These are phyloP conservation scores for Trichoderma hamatum DNA, from an alignment of 2,329 filamentous ascomycete genomes.

Conservation along the genomic window DNA sequence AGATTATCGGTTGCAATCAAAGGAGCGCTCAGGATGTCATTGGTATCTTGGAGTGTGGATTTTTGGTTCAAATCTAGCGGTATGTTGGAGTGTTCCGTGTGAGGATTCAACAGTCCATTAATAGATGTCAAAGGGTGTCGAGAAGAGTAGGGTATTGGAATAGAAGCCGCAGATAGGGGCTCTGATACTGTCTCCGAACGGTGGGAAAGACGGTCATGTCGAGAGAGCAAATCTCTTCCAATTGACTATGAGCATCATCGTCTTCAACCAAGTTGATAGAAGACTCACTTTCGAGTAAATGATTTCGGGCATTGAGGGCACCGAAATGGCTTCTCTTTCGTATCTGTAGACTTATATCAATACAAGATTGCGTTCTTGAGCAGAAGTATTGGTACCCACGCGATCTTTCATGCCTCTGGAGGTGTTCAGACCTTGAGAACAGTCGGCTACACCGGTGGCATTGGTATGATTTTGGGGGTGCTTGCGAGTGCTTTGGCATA, in stretches of 20 bases:
- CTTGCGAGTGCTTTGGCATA: not conserved
- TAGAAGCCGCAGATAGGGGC: not conserved
- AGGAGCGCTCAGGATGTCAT: not conserved
- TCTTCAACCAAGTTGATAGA: not conserved
- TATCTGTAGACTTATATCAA: not conserved
- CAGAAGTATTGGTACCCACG: not conserved
- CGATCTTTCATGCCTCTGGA: slow-evolving; percentile 3
- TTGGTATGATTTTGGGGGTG: not conserved
- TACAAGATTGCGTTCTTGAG: not conserved
- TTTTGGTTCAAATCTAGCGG: not conserved
- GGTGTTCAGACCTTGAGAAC: not conserved
- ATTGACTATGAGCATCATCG: not conserved
- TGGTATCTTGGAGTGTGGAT: not conserved
- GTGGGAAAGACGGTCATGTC: not conserved
- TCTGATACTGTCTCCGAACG: not conserved
- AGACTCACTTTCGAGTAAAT: not conserved
- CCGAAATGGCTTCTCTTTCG: slow-evolving; percentile 7
- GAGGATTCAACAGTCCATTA: not conserved
- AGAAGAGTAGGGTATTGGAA: not conserved
- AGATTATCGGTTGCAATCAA: not conserved
- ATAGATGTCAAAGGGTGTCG: not conserved
- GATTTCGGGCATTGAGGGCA: not conserved
- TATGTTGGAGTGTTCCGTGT: not conserved
- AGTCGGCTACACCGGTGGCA: not conserved
- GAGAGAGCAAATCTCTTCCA: slow-evolving; percentile 1